phyloP scores from a whole-genome alignment of 2,329 filamentous ascomycete species.

The Orbilia javanica region DNA sequence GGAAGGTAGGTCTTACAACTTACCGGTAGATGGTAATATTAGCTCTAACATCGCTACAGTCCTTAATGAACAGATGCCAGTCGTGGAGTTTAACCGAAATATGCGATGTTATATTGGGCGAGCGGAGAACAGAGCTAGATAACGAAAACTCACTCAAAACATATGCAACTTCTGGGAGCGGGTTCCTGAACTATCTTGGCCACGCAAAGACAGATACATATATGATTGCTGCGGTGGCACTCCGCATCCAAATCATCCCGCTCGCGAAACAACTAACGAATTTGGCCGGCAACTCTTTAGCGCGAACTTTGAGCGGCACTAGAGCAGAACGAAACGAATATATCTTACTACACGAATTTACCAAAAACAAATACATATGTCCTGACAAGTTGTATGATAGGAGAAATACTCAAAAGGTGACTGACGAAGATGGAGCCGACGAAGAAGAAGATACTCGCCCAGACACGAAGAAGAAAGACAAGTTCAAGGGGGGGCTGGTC shows the following conservation, averaged over 20 bases:
- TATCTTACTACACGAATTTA: slow-evolving; percentile 96
- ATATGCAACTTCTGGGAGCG: slow-evolving; percentile 85
- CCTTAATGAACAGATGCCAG: slow-evolving; percentile 95
- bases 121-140: slow-evolving; percentile 84
- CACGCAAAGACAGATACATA: slow-evolving; percentile 97
- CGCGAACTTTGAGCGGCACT: slow-evolving; percentile 92
- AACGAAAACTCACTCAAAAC: slow-evolving; percentile 87
- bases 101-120: slow-evolving; percentile 88
- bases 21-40: slow-evolving; percentile 61
- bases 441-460: slow-evolving; percentile 44
- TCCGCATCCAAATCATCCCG: slow-evolving; percentile 91
- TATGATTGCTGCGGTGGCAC: slow-evolving; percentile 89
- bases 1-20: slow-evolving; percentile 72
- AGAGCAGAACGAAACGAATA: slow-evolving; percentile 98
- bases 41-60: slow-evolving; percentile 66
- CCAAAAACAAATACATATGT: slow-evolving; percentile 97
- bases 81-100: slow-evolving; percentile 99
- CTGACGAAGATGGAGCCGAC: slow-evolving; percentile 71
- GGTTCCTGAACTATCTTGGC: slow-evolving; percentile 90
- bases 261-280: slow-evolving; percentile 96
- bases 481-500: slow-evolving; percentile 97
- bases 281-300: slow-evolving; percentile 97
- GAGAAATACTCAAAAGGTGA: slow-evolving; percentile 68
- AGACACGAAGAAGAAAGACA: slow-evolving; percentile 98
- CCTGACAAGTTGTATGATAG: slow-evolving; percentile 92